phyloP scores from a whole-genome alignment of 2,329 filamentous ascomycete genomes.

The Colletotrichum gloeosporioides region DNA sequence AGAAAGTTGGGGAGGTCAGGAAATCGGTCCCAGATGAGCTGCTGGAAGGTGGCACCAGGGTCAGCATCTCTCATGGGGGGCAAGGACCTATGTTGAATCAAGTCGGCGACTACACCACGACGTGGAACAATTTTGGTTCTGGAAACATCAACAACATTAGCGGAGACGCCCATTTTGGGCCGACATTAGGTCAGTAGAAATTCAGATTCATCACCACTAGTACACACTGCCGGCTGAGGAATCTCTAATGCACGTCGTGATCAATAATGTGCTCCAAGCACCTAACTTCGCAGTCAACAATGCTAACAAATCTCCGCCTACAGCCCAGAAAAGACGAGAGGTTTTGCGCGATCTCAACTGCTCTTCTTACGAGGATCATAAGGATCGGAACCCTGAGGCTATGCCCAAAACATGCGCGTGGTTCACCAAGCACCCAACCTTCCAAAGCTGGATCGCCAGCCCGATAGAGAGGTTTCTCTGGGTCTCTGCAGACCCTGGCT shows the following conservation, averaged over 20 bases:
- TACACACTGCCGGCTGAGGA: no score
- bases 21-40: neutral
- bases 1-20: neutral
- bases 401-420: neutral
- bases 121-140: neutral
- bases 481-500: neutral
- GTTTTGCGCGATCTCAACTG: neutral
- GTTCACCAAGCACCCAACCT: neutral
- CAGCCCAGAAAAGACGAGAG: neutral
- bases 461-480: neutral
- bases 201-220: no score
- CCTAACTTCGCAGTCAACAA: no score
- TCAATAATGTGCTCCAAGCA: no score
- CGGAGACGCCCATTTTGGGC: neutral
- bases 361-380: neutral
- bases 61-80: neutral
- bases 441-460: neutral
- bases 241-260: no score
- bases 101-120: neutral
- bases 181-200: neutral
- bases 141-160: neutral
- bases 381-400: neutral
- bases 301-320: no score
- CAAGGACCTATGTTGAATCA: neutral
- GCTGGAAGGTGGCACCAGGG: neutral